Evolutionary conservation across 768 basidiomycete species (phyloP), one percentile per base, ranked within the genome.

Genomic region (Serendipita sp.): DNA sequence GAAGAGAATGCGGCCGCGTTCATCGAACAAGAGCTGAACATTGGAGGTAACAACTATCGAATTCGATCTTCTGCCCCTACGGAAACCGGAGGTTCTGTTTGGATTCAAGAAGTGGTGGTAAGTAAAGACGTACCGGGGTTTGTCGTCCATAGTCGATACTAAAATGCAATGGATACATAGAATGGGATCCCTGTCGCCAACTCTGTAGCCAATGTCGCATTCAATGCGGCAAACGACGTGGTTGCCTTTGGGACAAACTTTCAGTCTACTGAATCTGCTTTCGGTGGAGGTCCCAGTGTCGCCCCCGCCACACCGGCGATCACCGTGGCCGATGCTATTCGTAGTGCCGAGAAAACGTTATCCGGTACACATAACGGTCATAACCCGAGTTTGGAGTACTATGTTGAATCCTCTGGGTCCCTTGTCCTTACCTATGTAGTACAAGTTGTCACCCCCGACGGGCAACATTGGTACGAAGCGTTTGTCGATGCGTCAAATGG

Each of bases 401-500:
- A 79, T 52, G 75, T 71, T 36, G 73, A 73, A 58, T 70, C 74
- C 0, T 76, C 79, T 67, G 75, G 75, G 30, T 70, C 73, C 2
- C 73, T 70, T 23, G 74, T 70, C 16, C 75, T 81, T 7, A 73
- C 76, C 2, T 76, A 80, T 68, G 71, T 75, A 63, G 68, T 78
- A 44, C 76, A 78, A 69, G 74, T 79, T 64, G 73, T 76, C 70
- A 77, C 78, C 70, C 69, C 74, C 58, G 70, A 72, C 65, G 67
- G 73, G 32, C 72, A 79, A 47, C 75, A 78, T 10, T 85, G 80
- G 79, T 78, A 76, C 68, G 80, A 85, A 71, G 83, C 80, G 0
- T 82, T 80, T 65, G 77, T 85, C 47, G 83, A 84, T 67, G 83
- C 80, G 3, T 78, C 79, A 66, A 73, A 77, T n/a, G 79, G 79